Base-by-base conservation (phyloP, 495 filamentous ascomycete genomes). In the Podospora pseudopauciseta region DNA sequence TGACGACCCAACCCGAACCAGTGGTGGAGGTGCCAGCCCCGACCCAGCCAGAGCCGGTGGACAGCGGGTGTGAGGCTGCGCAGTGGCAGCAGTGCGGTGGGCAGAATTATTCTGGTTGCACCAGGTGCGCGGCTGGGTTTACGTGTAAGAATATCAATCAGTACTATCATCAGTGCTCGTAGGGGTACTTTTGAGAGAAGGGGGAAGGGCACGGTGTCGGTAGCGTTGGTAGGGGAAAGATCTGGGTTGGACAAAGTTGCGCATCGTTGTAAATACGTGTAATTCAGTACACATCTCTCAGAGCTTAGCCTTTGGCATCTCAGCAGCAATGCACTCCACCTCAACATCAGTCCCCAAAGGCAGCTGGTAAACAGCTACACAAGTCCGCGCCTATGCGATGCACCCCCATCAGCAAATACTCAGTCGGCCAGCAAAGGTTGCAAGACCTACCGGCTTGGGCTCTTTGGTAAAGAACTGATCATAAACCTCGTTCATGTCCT, bases 321-420 rank as follows among this genome's bases (percentile, higher is more conserved):
- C 73, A 78, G 83, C 78, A 5, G 89, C 89, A 60, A 84, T 87
- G 71, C 86, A 90, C 75, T 91, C 89, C 73, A 92, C 90, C 79
- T 91, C 89, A 18, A 92, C 88, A 80, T 90, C 88, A 9, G 88
- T 88, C 19, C 84, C 83, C 23, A 89, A 75, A 1, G 89, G 88
- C 64, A 91, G 77, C 56, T 86, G 86, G 73, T 87, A 83, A 26
- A 90, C 89, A 5, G 88, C 88, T 54, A 92, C 88, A 71, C 89
- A 91, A 56, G 88, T 90, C 53, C 86, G 81, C 67, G 80, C 83
- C 72, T 76, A 44, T 3, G 6, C 13, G 15, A 30, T 23, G 60
- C 57, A 58, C 3, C 19, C 15, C 60, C 28, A 60, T 70, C 56
- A 65, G 64, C 11, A 19, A 20, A 5, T 2, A 58, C n/a, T 58